Conservation (phyloP, 2,329 filamentous ascomycete genomes). For the Westerdykella aurantiaca region DNA sequence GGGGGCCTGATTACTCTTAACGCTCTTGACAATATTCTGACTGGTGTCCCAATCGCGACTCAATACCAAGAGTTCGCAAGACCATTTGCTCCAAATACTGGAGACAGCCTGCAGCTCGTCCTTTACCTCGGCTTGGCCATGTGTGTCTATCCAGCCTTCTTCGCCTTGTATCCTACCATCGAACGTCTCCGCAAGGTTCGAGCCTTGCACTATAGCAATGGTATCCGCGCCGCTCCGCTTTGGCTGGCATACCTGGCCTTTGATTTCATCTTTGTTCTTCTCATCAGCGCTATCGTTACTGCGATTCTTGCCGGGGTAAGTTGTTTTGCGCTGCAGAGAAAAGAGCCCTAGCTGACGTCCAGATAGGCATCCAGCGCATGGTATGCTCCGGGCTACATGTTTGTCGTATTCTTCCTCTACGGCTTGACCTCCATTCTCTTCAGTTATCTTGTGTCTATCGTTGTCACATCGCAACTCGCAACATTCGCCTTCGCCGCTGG, state of each 20-base stretch:
- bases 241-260: slow-evolving; percentile 81
- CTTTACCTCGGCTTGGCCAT: slow-evolving; percentile 77
- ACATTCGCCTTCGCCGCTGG: slow-evolving; percentile 80
- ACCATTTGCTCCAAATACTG: slow-evolving; percentile 62
- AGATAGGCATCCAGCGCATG: slow-evolving; percentile 54
- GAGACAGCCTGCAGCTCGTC: slow-evolving; percentile 70
- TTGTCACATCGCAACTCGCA: slow-evolving; percentile 70
- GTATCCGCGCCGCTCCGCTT: slow-evolving; percentile 71
- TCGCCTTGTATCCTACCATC: slow-evolving; percentile 80
- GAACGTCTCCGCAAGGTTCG: slow-evolving; percentile 75
- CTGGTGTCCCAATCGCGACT: slow-evolving; percentile 63
- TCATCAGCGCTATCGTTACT: slow-evolving; percentile 59
- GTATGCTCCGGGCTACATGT: slow-evolving; percentile 76
- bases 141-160: slow-evolving; percentile 75
- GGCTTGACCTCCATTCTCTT: slow-evolving; percentile 71
- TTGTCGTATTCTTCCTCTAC: slow-evolving; percentile 74
- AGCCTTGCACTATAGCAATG: slow-evolving; percentile 85
- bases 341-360: background rate
- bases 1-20: slow-evolving; percentile 74
- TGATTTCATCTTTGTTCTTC: slow-evolving; percentile 69
- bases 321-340: background rate
- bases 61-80: slow-evolving; percentile 70
- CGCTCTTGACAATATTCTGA: slow-evolving; percentile 75
- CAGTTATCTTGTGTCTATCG: slow-evolving; percentile 75
- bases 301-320: slow-evolving; percentile 59